Conservation (phyloP, 2,329 filamentous ascomycete species). For the Arthroderma sp. region DNA sequence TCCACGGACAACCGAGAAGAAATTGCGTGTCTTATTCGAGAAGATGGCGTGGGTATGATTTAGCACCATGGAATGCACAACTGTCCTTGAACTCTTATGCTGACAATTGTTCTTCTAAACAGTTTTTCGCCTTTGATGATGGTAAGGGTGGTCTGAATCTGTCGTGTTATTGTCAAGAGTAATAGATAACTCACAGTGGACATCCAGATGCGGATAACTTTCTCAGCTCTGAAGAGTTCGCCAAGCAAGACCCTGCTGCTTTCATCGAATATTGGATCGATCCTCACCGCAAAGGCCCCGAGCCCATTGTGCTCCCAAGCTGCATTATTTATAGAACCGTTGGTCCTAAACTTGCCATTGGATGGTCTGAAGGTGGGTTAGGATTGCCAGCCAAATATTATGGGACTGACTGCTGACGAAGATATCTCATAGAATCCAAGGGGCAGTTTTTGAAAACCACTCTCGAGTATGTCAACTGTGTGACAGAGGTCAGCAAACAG, state of each 20-base stretch:
- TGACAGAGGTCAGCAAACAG: conserved; percentile 6
- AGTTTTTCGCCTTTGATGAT: conserved; percentile 9
- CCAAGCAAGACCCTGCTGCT: conserved; percentile 3
- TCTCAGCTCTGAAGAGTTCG: conserved; percentile 5
- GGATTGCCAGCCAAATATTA: neutral
- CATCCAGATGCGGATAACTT: conserved; percentile 5
- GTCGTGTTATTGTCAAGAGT: too few species aligned
- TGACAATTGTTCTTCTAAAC: neutral
- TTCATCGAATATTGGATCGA: conserved; percentile 7
- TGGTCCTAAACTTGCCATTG: conserved; percentile 6
- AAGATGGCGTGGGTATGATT: conserved; percentile 8
- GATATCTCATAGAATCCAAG: conserved; percentile 2
- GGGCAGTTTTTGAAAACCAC: conserved; percentile 6
- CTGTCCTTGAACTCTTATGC: neutral
- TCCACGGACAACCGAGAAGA: conserved; percentile 5
- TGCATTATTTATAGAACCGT: conserved; percentile 7
- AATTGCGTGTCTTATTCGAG: conserved; percentile 6
- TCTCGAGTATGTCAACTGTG: conserved; percentile 5
- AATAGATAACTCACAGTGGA: neutral
- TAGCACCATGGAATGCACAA: neutral
- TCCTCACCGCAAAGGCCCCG: conserved; percentile 6
- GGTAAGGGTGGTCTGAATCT: conserved; percentile 1
- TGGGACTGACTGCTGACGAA: neutral
- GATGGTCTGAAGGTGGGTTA: conserved; percentile 3
- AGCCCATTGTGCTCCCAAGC: conserved; percentile 7